Conservation (phyloP, 2,329 filamentous ascomycete species). For the Lachnellula willkommii region DNA sequence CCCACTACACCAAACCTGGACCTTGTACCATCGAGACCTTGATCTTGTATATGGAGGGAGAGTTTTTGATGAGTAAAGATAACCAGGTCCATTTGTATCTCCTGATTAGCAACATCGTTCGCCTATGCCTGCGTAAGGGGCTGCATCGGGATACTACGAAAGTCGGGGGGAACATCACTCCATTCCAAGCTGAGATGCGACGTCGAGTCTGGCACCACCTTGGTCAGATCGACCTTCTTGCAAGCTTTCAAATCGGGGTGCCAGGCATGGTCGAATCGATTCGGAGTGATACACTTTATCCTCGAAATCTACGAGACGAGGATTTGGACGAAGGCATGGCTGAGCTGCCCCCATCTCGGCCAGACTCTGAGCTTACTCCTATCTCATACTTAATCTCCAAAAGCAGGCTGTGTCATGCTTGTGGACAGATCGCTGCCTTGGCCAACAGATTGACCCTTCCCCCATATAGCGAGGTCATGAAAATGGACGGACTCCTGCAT, state of each 20-base stretch:
- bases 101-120: constrained; percentile 44
- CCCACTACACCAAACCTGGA: constrained; percentile 47
- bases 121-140: constrained; percentile 54
- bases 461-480: constrained; percentile 45
- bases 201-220: constrained; percentile 52
- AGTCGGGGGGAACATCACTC: constrained; percentile 47
- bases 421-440: constrained; percentile 45
- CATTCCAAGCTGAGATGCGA: constrained; percentile 73
- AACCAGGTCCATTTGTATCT: constrained; percentile 52
- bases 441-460: constrained; percentile 46
- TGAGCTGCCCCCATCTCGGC: constrained; percentile 51
- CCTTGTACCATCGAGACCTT: constrained; percentile 46
- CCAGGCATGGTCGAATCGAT: constrained; percentile 60
- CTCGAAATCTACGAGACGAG: constrained; percentile 58
- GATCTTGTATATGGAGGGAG: constrained; percentile 47
- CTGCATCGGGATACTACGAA: constrained; percentile 45
- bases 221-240: constrained; percentile 56
- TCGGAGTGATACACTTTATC: constrained; percentile 57
- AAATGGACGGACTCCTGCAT: constrained; percentile 42
- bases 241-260: constrained; percentile 63
- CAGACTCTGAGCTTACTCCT: constrained; percentile 53
- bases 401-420: constrained; percentile 42
- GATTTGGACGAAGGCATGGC: constrained; percentile 55
- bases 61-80: constrained; percentile 47
- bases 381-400: constrained; percentile 52